Evolutionary conservation across 148 eudicot species (phyloP).

Genomic region (Vaccinium corymbosum): DNA sequence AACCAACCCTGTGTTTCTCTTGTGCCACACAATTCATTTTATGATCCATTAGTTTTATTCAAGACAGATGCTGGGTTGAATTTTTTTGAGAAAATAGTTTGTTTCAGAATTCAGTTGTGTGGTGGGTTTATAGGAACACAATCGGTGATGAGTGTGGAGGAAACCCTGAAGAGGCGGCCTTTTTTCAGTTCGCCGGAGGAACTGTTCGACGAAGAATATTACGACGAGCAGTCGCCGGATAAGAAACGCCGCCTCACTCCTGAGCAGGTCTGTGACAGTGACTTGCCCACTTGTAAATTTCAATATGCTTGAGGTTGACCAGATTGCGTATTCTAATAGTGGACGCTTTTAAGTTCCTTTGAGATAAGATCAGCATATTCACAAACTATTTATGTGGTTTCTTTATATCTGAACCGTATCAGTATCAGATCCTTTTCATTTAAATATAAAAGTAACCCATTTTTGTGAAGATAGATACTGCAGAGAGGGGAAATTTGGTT

Average conservation of each 20-base stretch:
- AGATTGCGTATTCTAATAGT: not conserved
- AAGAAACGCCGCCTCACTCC: slow-evolving; percentile 76
- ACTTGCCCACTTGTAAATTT: not conserved
- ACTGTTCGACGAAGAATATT: slow-evolving; percentile 62
- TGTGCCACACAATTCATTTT: not conserved
- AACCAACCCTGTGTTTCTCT: not conserved
- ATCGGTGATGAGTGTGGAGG: slow-evolving; percentile 54
- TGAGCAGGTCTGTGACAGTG: slow-evolving; percentile 50
- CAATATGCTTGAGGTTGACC: not conserved
- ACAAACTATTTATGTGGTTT: not conserved
- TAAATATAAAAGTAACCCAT: not conserved
- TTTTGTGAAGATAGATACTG: not conserved
- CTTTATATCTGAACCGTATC: not conserved
- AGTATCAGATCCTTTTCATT: slow-evolving; percentile 1
- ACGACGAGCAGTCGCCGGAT: slow-evolving; percentile 66
- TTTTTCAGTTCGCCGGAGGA: slow-evolving; percentile 65
- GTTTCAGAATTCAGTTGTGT: not conserved
- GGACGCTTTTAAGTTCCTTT: not conserved
- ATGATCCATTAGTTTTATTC: not conserved
- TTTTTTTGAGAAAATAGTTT: not conserved
- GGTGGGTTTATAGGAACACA: slow-evolving; percentile 38
- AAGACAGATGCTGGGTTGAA: not conserved
- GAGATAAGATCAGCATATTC: not conserved
- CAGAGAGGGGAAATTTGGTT: not conserved
- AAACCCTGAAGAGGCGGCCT: slow-evolving; percentile 46